Base-by-base conservation (phyloP, 2,329 filamentous ascomycete genomes). In the Colletotrichum sp. region DNA sequence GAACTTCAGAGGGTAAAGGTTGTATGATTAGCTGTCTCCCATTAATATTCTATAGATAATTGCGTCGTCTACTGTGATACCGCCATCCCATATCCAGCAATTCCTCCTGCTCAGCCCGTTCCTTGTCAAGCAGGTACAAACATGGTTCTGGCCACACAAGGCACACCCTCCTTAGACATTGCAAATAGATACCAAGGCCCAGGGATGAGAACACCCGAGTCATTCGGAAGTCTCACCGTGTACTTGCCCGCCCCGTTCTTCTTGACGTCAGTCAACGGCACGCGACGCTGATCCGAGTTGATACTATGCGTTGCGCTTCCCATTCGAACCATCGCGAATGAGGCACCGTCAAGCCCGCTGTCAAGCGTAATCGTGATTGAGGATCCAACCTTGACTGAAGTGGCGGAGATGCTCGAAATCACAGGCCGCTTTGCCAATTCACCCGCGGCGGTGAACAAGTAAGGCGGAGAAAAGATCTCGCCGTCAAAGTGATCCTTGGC, bases 141-240 rank as follows among this genome's bases (percentile, higher is more conserved):
- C 2, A 30, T 4, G 0, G 56, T 60, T 60, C 56, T 60, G 1
- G 56, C 24, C 6, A 60, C 21, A 6, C 56, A 28, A 0, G 13
- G 56, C 5, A 60, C 24, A 0, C 43, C 43, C 0, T 48, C 43
- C 6, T 21, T 48, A 7, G 43, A 48, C 0, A 30, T 0, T 2
- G 56, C 56, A 10, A 28, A 28, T 0, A 30, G 8, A 60, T 60
- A 30, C 56, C 13, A 60, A 13, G 55, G 13, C 0, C 55, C 55
- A 16, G 55, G 21, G 3, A 60, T 48, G 43, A 48, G 43, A 16
- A 60, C 13, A 18, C 56, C 56, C 3, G 26, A 30, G 10, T 30
- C 26, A 60, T 60, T n/a, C 0, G 56, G 24, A 9, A 60, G 5
- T 26, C 18, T 26, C 9, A 60, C 56, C 0, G 24, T 3, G 8